Evolutionary conservation across 495 filamentous ascomycete species (phyloP).

Genomic region (Penicillium argentinense): DNA sequence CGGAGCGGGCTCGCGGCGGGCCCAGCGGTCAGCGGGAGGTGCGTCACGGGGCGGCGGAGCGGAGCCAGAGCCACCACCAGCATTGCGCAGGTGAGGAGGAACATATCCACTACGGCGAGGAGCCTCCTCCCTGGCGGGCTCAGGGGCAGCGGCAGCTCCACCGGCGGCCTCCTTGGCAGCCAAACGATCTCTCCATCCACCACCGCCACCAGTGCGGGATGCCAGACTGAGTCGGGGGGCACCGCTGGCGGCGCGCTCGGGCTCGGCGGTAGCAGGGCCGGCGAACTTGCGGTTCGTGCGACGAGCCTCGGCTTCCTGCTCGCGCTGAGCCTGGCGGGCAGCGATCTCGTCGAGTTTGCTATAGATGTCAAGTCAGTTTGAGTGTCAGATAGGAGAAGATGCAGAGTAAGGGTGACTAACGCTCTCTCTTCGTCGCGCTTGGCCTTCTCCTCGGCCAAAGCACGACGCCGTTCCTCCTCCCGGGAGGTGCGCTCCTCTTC

Average conservation of each 20-base stretch:
- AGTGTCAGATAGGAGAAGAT: slow-evolving; percentile 2
- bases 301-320: slow-evolving; percentile 67
- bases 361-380: slow-evolving; percentile 1
- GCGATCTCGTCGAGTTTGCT: slow-evolving; percentile 69
- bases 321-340: slow-evolving; percentile 62
- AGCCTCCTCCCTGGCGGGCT: slow-evolving; percentile 32
- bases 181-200: slow-evolving; percentile 83
- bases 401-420: slow-evolving; percentile 39
- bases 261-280: slow-evolving; percentile 26
- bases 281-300: slow-evolving; percentile 46
- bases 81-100: slow-evolving; percentile 48
- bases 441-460: slow-evolving; percentile 70
- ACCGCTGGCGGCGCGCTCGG: slow-evolving; percentile 54
- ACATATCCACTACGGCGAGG: slow-evolving; percentile 48
- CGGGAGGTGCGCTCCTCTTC: slow-evolving; percentile 75
- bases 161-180: slow-evolving; percentile 58
- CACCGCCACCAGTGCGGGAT: slow-evolving; percentile 52
- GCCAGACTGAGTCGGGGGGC: slow-evolving; percentile 69
- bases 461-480: slow-evolving; percentile 67
- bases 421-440: slow-evolving; percentile 81
- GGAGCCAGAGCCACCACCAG: slow-evolving; percentile 28
- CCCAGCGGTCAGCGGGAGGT: slow-evolving; percentile 29
- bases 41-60: slow-evolving; percentile 32
- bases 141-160: slow-evolving; percentile 29
- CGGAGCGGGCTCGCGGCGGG: slow-evolving; percentile 17